Base-by-base conservation (phyloP, 2,329 filamentous ascomycete genomes). In the Fusarium buxicola region DNA sequence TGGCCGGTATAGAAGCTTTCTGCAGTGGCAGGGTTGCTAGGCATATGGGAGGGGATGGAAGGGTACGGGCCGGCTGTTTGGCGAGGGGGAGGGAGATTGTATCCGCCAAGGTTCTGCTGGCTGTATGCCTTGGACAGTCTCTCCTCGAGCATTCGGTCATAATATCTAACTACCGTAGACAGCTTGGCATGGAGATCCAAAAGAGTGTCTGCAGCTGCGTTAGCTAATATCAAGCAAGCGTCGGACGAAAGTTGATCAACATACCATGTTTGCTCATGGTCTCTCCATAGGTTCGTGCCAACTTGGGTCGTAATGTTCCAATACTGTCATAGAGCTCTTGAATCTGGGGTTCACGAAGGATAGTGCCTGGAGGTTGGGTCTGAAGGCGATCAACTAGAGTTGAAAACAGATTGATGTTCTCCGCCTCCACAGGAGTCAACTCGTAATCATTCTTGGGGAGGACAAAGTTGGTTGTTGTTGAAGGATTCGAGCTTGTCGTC, bases 201-300 rank as follows among this genome's bases (percentile, higher is more conserved):
- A 9, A 99, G 83, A 1, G 94, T 95, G 75, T 99, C 94, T 95
- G 60, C 13, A 36, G 16, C 11, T 39, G 13, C 12, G 60, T 75
- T 57, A 73, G 60, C 28, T 25, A 18, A 35, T 13, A 11, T 27
- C 11, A 18, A 21, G 6, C 11, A 18, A 21, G 6, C 8, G 21
- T 13, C 44, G 16, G 40, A 28, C 12, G 3, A 5, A 25, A 32
- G 8, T 3, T 5, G 13, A 31, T 24, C 8, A 35, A 50, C 87
- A 74, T 80, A 92, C 92, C 94, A 76, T 98, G 95, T 77, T 99
- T 99, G 85, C 95, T 98, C 95, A 99, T 98, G 0, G 95, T 97
- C 80, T 99, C 95, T 52, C 95, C 95, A 73, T 98, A 97, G 1
- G 94, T 97, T 55, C 95, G 87, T 5, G 95, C 95, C 52, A 99